Percentiles rank a stretch among this genome's conserved stretches.
Evolutionary conservation across 2,329 filamentous ascomycete genomes (phyloP).

Genomic region (Colletotrichum abscissum): DNA sequence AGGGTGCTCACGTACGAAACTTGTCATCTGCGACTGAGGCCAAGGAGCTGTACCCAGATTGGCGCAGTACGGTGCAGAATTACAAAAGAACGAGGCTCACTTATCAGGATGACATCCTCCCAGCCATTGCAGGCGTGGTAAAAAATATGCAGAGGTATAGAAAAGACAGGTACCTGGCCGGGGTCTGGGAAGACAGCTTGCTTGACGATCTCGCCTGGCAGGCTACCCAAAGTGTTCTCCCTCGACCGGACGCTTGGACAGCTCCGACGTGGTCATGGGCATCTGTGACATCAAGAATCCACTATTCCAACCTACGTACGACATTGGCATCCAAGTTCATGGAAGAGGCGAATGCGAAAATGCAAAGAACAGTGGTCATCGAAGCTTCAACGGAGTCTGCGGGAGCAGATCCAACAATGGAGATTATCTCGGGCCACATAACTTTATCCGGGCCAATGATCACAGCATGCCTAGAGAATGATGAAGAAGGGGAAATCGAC

Average conservation of each 20-base stretch:
- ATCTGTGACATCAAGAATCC: background rate
- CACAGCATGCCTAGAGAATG: background rate
- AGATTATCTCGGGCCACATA: background rate
- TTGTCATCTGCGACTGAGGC: background rate
- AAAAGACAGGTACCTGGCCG: conserved; percentile 25
- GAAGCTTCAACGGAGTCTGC: background rate
- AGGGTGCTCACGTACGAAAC: background rate
- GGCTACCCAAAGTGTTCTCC: background rate
- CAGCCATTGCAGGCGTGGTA: conserved; percentile 35
- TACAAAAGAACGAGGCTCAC: conserved; percentile 33
- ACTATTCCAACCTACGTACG: background rate
- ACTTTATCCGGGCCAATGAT: too few relatives aligned
- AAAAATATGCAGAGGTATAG: conserved; percentile 18
- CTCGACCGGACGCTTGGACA: background rate
- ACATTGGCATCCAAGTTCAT: background rate
- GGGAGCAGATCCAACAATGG: background rate
- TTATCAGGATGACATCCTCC: conserved; percentile 33
- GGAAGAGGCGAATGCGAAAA: background rate
- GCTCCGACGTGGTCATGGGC: background rate
- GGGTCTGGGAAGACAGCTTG: conserved; percentile 28
- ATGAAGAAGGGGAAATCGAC: background rate
- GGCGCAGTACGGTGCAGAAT: background rate
- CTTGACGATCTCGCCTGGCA: conserved; percentile 33
- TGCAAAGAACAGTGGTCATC: background rate
- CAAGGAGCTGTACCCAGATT: background rate